A percentile compares a stretch with the other conserved stretches of the same genome.
Evolutionary conservation across 169 alveolate species (phyloP).

Genomic region (Eimeria maxima): DNA sequence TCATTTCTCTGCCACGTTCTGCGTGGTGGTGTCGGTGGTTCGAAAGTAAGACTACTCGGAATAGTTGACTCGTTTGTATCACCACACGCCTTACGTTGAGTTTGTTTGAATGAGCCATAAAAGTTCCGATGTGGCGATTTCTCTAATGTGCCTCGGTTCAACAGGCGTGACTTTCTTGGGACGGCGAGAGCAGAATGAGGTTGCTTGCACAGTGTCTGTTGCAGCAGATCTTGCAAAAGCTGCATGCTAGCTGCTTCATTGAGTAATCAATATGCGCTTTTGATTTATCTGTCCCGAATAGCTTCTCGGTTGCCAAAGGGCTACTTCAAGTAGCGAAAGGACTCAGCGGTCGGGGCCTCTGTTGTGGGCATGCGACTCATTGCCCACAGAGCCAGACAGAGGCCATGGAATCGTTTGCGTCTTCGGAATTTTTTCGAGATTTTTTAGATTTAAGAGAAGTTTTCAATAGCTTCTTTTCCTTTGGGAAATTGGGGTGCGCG

Average conservation of each 20-base stretch:
- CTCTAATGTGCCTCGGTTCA: neutral
- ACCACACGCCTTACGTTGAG: neutral
- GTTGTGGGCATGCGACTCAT: constrained; percentile 65
- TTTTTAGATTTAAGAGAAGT: neutral
- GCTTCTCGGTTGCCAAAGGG: neutral
- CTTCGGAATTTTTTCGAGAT: neutral
- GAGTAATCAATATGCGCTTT: neutral
- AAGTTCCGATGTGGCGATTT: neutral
- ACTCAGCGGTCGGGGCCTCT: constrained; percentile 65
- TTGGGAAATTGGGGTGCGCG: neutral
- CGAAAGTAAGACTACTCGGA: neutral
- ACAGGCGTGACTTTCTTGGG: neutral
- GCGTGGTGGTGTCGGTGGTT: neutral
- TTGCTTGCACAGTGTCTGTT: constrained; percentile 46
- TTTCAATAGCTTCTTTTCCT: neutral
- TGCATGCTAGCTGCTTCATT: constrained; percentile 14
- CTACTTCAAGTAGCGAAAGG: neutral
- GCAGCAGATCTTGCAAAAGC: neutral
- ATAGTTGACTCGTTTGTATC: constrained; percentile 8
- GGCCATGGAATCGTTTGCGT: neutral
- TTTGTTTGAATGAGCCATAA: neutral
- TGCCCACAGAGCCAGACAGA: constrained; percentile 41
- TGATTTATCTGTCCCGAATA: neutral
- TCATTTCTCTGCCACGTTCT: neutral
- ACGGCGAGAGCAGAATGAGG: neutral